Conservation (phyloP, 2,329 filamentous ascomycete genomes). For the Ophiostoma ulmi region DNA sequence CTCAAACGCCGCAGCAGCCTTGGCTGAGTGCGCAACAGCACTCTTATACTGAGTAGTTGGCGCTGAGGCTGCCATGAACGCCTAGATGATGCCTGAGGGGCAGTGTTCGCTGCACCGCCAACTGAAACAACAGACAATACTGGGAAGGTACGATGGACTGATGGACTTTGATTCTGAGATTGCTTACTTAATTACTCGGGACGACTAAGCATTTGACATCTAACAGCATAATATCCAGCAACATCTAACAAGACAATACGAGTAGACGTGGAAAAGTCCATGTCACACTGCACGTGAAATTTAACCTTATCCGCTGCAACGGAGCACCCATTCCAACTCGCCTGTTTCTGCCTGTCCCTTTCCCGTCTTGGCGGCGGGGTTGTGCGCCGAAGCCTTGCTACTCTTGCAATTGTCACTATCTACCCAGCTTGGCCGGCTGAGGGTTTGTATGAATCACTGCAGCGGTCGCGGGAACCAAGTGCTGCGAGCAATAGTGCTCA, state of each 20-base stretch:
- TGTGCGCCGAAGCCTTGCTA: too few relatives aligned
- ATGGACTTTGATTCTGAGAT: background rate
- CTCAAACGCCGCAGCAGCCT: background rate
- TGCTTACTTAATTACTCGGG: background rate
- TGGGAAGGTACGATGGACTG: background rate
- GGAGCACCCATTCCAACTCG: background rate
- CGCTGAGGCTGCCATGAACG: too few relatives aligned
- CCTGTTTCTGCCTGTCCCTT: background rate
- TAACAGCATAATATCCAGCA: background rate
- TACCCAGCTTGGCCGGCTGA: too few relatives aligned
- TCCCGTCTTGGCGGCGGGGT: background rate
- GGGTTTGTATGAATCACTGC: too few relatives aligned
- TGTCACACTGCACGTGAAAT: background rate
- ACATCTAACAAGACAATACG: too few relatives aligned
- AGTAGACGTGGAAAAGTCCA: background rate
- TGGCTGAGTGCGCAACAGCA: background rate
- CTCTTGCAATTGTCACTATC: too few relatives aligned
- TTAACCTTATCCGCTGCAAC: background rate
- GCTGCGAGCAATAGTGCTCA: background rate
- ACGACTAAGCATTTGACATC: background rate
- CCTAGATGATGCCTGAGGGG: background rate
- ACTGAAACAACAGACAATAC: background rate
- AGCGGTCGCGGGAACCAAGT: background rate
- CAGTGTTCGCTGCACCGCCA: background rate
- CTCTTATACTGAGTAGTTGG: too few relatives aligned